Percentiles rank a stretch among this genome's conserved stretches.
Evolutionary conservation across 805 yeast genomes (phyloP).

Genomic region (Metschnikowia corniflorae): DNA sequence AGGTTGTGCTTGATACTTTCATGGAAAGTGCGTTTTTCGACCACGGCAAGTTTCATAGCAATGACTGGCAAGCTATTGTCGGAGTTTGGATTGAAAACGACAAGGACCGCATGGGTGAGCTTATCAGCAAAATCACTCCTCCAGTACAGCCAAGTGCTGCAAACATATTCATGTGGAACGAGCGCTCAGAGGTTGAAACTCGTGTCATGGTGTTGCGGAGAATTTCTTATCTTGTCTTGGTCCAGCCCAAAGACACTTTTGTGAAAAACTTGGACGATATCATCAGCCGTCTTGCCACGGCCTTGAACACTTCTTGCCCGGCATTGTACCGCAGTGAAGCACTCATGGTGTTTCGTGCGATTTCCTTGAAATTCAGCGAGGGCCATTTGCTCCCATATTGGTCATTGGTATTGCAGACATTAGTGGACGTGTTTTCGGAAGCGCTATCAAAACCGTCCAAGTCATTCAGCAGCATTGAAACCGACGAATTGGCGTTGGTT

Average conservation of each 20-base stretch:
- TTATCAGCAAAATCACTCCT: slow-evolving; percentile 35
- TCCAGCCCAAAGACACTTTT: slow-evolving; percentile 57
- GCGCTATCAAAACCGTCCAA: slow-evolving; percentile 25
- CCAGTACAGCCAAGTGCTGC: slow-evolving; percentile 46
- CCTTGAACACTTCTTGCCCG: slow-evolving; percentile 31
- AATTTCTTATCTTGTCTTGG: slow-evolving; percentile 57
- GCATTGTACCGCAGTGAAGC: slow-evolving; percentile 39
- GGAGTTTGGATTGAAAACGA: slow-evolving; percentile 63
- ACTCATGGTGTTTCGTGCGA: slow-evolving; percentile 58
- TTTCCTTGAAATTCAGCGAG: slow-evolving; percentile 59
- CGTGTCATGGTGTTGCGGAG: slow-evolving; percentile 56
- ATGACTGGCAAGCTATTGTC: slow-evolving; percentile 56
- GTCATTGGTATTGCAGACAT: slow-evolving; percentile 60
- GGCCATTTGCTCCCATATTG: slow-evolving; percentile 66
- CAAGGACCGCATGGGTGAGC: slow-evolving; percentile 55
- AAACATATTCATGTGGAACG: slow-evolving; percentile 71
- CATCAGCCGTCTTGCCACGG: slow-evolving; percentile 34
- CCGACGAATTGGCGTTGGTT: slow-evolving; percentile 39
- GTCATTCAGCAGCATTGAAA: slow-evolving; percentile 26
- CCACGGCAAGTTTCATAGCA: slow-evolving; percentile 9
- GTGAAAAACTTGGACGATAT: slow-evolving; percentile 49
- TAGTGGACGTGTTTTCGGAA: slow-evolving; percentile 49
- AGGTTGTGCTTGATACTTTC: slow-evolving; percentile 58
- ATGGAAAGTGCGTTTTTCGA: slow-evolving; percentile 57
- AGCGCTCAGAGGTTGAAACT: slow-evolving; percentile 53